Evolutionary conservation across 1,284 basidiomycete species (phyloP), one percentile per base, ranked within the genome.

Genomic region (Agaricales sp.): DNA sequence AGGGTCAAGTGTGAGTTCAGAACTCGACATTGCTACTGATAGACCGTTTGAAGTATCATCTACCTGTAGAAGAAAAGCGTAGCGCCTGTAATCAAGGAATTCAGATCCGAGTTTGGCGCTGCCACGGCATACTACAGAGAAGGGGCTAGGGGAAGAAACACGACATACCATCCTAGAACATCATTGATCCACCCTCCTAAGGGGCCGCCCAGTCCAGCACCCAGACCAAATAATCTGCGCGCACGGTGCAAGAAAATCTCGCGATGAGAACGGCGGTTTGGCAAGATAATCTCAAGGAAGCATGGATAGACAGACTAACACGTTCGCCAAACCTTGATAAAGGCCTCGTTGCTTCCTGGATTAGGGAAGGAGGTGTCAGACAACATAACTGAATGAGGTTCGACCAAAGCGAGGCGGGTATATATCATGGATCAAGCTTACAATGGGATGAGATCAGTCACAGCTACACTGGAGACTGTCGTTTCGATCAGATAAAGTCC

Each of bases 271-370:
- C 19, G 19, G 16, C 11, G 20, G 3, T 4, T 16, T 30, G 26
- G 46, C 3, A 13, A 30, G 8, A 24, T 8, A 30, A 38, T 52
- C 48, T 38, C 20, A 45, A 14, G 49, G 8, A 19, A 35, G 14
- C 45, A 22, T 52, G 35, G 39, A 46, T 48, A 54, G 56, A 57
- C 22, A 46, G 24, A 66, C 72, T 61, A 69, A 83, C 87, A 93
- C 81, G 61, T 92, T 93, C 22, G 83, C 82, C 71, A 90, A 76
- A 49, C 91, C 92, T 66, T 94, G 92, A 62, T 92, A 93, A 30
- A 94, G 67, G 2, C 91, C 91, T 54, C 92, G 77, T 53, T 89
- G 82, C 59, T 87, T 86, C 57, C 90, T 92, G 51, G 30, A 26
- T 4, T 37, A 12, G 30, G 30, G 11, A 11, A 48, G n/a, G n/a